These are phyloP conservation scores for Dendrocalamus sinicus DNA, from an alignment of 176 grass and related monocot genomes.

Conservation along the genomic window DNA sequence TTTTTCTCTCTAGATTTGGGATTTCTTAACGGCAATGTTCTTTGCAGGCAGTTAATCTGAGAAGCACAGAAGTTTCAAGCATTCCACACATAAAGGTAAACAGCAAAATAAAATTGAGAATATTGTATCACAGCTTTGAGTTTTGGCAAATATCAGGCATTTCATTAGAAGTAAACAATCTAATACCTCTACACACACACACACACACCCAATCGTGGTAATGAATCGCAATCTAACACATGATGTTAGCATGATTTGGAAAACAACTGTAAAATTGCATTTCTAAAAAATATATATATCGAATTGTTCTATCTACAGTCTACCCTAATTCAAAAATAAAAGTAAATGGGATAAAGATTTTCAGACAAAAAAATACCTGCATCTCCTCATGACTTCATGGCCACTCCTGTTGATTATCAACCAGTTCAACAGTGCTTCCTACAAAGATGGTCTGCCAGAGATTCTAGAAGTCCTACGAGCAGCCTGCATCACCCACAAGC, in stretches of 20 bases:
- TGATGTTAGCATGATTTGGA: constrained; percentile 8
- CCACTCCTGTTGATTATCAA: constrained; percentile 44
- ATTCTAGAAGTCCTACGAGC: constrained; percentile 77
- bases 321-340: constrained; percentile 6
- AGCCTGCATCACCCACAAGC: constrained; percentile 69
- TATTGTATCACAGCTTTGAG: constrained; percentile 15
- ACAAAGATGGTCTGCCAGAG: constrained; percentile 85
- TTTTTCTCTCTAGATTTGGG: neutral
- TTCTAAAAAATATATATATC: neutral
- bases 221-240: neutral
- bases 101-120: neutral
- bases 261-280: constrained; percentile 11
- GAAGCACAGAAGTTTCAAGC: constrained; percentile 70
- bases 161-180: neutral
- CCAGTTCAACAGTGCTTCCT: constrained; percentile 75
- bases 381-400: constrained; percentile 49
- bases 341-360: constrained; percentile 30
- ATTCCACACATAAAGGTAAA: constrained; percentile 64
- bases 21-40: constrained; percentile 25
- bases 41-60: constrained; percentile 90
- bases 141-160: constrained; percentile 32
- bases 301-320: neutral
- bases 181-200: constrained; percentile 8
- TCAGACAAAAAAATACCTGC: constrained; percentile 23
- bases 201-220: neutral